Percentiles rank a stretch among this genome's conserved stretches.
These are phyloP conservation scores for Rubia peregrina DNA, from an alignment of 305 asterid genomes.

Conservation along the genomic window DNA sequence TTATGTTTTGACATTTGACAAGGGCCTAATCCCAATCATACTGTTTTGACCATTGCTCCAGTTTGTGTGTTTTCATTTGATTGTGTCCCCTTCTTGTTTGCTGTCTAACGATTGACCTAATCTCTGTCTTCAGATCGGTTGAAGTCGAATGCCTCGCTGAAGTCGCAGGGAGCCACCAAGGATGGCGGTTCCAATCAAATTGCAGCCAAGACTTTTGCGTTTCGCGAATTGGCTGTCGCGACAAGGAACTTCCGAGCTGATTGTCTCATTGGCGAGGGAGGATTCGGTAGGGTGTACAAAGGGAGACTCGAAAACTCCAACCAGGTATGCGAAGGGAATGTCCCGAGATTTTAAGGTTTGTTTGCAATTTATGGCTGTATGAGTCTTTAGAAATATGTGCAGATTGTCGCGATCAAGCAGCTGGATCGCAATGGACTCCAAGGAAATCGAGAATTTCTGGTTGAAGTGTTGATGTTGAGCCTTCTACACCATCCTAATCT, in stretches of 20 bases:
- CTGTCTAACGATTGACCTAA: slow-evolving; percentile 9
- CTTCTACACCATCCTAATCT: slow-evolving; percentile 68
- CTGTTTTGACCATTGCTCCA: neutral
- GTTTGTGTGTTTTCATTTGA: neutral
- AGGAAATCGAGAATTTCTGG: slow-evolving; percentile 85
- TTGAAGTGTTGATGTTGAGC: slow-evolving; percentile 82
- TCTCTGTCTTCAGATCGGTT: slow-evolving; percentile 34
- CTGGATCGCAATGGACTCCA: slow-evolving; percentile 81
- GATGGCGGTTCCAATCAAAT: slow-evolving; percentile 56
- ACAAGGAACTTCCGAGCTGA: slow-evolving; percentile 64
- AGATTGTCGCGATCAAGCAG: slow-evolving; percentile 88
- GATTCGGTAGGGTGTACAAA: slow-evolving; percentile 83
- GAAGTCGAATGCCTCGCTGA: slow-evolving; percentile 20
- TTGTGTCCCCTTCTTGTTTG: neutral
- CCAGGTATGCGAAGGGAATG: slow-evolving; percentile 39
- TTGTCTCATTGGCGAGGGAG: slow-evolving; percentile 77
- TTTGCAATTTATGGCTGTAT: neutral
- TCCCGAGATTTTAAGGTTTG: neutral
- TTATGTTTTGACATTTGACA: neutral
- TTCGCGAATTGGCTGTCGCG: slow-evolving; percentile 80
- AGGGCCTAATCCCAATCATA: neutral
- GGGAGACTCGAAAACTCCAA: slow-evolving; percentile 64
- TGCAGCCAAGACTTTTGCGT: slow-evolving; percentile 76
- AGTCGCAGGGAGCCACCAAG: slow-evolving; percentile 30
- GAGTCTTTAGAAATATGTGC: slow-evolving; percentile 4